Conservation (phyloP, 2,329 filamentous ascomycete genomes). For the Proliferodiscus dingleyae region DNA sequence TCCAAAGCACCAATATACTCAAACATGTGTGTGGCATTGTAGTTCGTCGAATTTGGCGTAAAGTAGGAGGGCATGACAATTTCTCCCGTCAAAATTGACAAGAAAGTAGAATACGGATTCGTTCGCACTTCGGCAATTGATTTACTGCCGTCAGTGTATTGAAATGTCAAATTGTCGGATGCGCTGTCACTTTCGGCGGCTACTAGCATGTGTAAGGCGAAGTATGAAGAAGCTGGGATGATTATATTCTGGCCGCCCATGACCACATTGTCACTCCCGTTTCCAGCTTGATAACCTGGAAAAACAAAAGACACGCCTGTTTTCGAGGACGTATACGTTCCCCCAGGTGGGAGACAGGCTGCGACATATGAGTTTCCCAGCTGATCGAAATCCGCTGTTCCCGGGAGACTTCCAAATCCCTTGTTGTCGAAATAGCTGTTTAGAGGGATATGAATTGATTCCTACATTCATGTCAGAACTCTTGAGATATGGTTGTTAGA, state of each 20-base stretch:
- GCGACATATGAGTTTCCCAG: conserved; percentile 40
- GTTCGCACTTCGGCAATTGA: conserved; percentile 40
- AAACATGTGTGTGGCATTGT: conserved; percentile 41
- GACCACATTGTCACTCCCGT: conserved; percentile 39
- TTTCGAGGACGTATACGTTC: conserved; percentile 35
- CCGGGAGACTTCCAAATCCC: conserved; percentile 40
- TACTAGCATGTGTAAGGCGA: conserved; percentile 40
- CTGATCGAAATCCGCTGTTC: conserved; percentile 42
- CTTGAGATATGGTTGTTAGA: too few species aligned
- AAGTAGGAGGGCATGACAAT: conserved; percentile 40
- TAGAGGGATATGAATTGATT: conserved; percentile 27
- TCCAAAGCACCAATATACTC: conserved; percentile 38
- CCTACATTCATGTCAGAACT: conserved; percentile 5
- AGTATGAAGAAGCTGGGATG: conserved; percentile 33
- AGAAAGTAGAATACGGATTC: conserved; percentile 40
- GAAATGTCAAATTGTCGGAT: conserved; percentile 38
- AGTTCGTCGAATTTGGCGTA: conserved; percentile 37
- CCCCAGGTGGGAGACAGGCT: conserved; percentile 27
- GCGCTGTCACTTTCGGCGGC: conserved; percentile 37
- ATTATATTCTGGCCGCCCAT: conserved; percentile 37
- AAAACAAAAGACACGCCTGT: conserved; percentile 40
- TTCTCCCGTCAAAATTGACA: conserved; percentile 43
- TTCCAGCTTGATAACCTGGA: conserved; percentile 37
- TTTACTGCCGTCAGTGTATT: conserved; percentile 38
- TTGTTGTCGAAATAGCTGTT: conserved; percentile 42